Percentiles rank a stretch among this genome's conserved stretches.
Evolutionary conservation across 23 red algal species (phyloP).

Genomic region (Gracilariopsis chorda): DNA sequence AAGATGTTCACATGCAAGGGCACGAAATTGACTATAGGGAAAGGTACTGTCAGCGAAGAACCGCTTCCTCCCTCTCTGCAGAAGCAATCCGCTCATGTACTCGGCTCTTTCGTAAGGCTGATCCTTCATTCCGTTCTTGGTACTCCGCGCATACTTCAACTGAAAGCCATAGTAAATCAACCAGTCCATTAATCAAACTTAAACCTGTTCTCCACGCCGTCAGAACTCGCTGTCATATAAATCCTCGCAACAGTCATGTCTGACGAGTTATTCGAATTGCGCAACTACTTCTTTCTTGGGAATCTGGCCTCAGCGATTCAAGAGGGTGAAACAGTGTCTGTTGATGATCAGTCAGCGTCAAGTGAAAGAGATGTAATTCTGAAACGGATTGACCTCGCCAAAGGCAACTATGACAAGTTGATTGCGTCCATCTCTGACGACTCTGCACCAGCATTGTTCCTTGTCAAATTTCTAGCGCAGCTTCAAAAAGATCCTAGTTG

Average conservation of each 20-base stretch:
- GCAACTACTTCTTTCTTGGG: slow-evolving; percentile 89
- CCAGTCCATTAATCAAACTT: no score
- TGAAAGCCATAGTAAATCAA: no score
- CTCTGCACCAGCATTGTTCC: slow-evolving; percentile 26
- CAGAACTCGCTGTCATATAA: no score
- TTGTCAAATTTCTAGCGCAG: slow-evolving; percentile 33
- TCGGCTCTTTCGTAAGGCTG: no score
- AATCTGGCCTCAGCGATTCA: slow-evolving; percentile 74
- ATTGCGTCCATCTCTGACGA: slow-evolving; percentile 28
- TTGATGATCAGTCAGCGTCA: slow-evolving; percentile 12
- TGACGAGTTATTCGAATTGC: slow-evolving; percentile 83
- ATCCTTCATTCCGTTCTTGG: no score
- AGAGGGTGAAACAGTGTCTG: slow-evolving; percentile 63
- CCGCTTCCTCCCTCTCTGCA: no score
- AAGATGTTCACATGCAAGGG: no score
- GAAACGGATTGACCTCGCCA: slow-evolving; percentile 62
- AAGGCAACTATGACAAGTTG: slow-evolving; percentile 63
- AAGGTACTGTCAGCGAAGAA: no score
- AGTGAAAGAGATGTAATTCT: slow-evolving; percentile 74
- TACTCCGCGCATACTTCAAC: no score
- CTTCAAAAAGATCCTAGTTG: slow-evolving; percentile 28
- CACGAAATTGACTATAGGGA: no score
- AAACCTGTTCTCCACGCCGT: no score
- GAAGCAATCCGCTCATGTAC: no score
- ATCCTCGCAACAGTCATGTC: slow-evolving; percentile 30